Percentiles rank a stretch among this genome's conserved stretches.
Conservation (phyloP, 23 red algal genomes). For the Chondrus crispus region DNA sequence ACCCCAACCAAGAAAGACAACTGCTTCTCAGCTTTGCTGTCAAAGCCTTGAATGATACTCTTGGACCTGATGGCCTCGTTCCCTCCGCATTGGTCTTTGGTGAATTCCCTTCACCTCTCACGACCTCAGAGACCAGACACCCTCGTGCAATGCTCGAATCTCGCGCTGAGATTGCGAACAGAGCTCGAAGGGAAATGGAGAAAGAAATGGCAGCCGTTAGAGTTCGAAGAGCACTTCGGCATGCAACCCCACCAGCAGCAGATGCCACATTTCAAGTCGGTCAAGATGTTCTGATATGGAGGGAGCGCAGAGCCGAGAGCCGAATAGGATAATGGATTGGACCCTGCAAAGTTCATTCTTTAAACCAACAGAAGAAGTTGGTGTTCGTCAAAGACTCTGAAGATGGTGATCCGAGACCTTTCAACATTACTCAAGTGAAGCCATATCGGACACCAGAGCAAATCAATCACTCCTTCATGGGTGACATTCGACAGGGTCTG, state of each 20-base stretch:
- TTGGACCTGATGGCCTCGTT: conserved; percentile 42
- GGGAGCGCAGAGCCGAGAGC: neutral
- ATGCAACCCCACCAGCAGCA: neutral
- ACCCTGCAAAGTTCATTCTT: neutral
- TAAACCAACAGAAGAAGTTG: neutral
- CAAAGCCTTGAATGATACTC: conserved; percentile 51
- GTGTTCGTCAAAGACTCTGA: neutral
- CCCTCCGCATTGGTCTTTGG: conserved; percentile 40
- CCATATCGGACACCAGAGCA: neutral
- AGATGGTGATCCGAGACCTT: neutral
- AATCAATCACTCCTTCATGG: neutral
- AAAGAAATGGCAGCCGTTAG: neutral
- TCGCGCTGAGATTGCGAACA: neutral
- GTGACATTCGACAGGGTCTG: neutral
- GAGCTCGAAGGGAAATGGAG: neutral
- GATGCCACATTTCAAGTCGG: neutral
- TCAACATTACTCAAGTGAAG: neutral
- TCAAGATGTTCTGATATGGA: neutral
- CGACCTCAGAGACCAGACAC: neutral
- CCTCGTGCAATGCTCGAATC: neutral
- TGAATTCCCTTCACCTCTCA: conserved; percentile 4
- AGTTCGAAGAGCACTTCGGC: neutral
- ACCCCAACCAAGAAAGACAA: conserved; percentile 5
- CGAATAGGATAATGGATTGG: conserved; percentile 9
- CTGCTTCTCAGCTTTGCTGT: conserved; percentile 5